These are phyloP conservation scores for Paspalum notatum DNA, from an alignment of 176 grass and related monocot species.

Conservation along the genomic window DNA sequence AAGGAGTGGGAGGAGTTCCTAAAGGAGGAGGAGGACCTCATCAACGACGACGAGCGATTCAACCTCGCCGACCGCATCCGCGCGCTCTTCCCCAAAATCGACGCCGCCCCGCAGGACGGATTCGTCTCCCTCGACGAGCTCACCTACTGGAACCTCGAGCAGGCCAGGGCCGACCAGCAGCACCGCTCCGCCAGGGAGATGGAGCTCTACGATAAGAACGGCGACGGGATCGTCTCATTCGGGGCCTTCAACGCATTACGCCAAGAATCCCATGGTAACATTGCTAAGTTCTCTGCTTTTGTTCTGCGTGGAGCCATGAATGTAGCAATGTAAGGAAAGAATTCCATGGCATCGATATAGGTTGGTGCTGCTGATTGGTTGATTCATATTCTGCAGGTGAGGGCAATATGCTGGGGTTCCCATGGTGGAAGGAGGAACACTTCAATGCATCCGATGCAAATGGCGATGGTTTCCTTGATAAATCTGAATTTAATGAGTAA, in stretches of 20 bases:
- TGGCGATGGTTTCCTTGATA: constrained; percentile 72
- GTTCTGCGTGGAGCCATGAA: background rate
- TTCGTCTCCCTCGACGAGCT: constrained; percentile 75
- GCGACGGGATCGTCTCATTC: constrained; percentile 71
- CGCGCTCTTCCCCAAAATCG: constrained; percentile 76
- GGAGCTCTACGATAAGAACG: constrained; percentile 81
- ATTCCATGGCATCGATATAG: background rate
- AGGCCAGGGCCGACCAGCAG: constrained; percentile 58
- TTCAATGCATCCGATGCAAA: constrained; percentile 84
- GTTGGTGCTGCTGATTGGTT: background rate
- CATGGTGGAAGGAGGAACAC: constrained; percentile 84
- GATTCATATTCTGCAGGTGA: constrained; percentile 42
- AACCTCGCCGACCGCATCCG: constrained; percentile 69
- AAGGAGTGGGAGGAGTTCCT: constrained; percentile 86
- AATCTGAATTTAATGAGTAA: constrained; percentile 81
- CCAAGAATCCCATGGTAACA: constrained; percentile 42
- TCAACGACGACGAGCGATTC: constrained; percentile 77
- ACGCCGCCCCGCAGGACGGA: constrained; percentile 62
- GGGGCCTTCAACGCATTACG: constrained; percentile 32
- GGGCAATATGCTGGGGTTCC: constrained; percentile 49
- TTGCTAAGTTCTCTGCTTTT: constrained; percentile 13
- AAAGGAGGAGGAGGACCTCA: constrained; percentile 65
- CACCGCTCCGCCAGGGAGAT: constrained; percentile 72
- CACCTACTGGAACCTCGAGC: constrained; percentile 66
- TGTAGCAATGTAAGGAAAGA: background rate